A percentile compares a stretch with the other conserved stretches of the same genome.
Evolutionary conservation across 1,284 basidiomycete species (phyloP).

Genomic region (Fomitopsis betulina): DNA sequence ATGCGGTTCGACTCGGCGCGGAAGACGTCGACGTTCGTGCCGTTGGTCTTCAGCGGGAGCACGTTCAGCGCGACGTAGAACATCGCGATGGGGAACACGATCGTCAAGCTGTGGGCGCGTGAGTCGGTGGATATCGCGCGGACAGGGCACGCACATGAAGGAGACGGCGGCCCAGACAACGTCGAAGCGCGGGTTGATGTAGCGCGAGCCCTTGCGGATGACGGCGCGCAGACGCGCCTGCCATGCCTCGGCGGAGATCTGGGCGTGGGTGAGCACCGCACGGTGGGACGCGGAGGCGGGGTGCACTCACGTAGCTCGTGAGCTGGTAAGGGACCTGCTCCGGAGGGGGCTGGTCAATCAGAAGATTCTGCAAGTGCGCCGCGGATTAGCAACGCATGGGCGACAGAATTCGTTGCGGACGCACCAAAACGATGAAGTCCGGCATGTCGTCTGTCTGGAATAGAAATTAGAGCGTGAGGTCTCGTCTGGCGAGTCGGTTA

Average conservation of each 20-base stretch:
- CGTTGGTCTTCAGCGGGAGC: slow-evolving; percentile 18
- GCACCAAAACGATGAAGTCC: slow-evolving; percentile 3
- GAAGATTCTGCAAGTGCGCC: slow-evolving; percentile 19
- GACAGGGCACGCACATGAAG: slow-evolving; percentile 33
- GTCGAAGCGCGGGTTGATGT: slow-evolving; percentile 44
- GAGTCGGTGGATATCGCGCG: background rate
- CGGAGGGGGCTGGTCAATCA: slow-evolving; percentile 17
- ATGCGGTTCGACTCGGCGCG: slow-evolving; percentile 19
- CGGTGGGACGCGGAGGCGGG: background rate
- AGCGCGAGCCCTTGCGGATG: slow-evolving; percentile 34
- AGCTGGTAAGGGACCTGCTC: slow-evolving; percentile 26
- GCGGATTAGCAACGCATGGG: background rate
- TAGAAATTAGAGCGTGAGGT: background rate
- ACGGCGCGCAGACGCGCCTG: slow-evolving; percentile 37
- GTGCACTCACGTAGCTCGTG: slow-evolving; percentile 24
- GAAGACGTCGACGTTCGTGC: slow-evolving; percentile 9
- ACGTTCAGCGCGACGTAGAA: slow-evolving; percentile 33
- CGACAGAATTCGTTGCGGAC: background rate
- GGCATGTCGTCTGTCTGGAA: background rate
- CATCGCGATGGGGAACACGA: slow-evolving; percentile 38
- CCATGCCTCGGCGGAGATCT: slow-evolving; percentile 47
- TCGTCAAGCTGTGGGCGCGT: slow-evolving; percentile 27
- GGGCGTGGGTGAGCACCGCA: background rate
- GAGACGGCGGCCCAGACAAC: slow-evolving; percentile 36
- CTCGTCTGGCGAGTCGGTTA: slow-evolving; percentile 9